Evolutionary conservation across 139 green algal species (phyloP).

Genomic region (Picochlorum sp.): DNA sequence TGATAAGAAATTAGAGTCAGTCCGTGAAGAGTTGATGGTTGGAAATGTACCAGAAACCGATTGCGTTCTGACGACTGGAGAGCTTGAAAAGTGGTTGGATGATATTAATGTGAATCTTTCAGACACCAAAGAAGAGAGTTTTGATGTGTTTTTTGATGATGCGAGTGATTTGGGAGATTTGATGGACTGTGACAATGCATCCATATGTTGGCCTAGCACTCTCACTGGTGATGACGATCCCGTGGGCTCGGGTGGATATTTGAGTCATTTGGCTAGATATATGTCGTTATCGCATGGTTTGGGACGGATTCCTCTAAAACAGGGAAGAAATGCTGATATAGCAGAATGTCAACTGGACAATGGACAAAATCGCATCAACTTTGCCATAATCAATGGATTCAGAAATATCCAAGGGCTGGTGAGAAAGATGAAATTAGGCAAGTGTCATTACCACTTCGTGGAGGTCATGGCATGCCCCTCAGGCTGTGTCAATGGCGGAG

Average conservation of each 20-base stretch:
- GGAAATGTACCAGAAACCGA: slow-evolving; percentile 67
- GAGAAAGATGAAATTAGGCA: slow-evolving; percentile 66
- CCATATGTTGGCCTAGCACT: too few relatives aligned
- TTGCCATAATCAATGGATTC: slow-evolving; percentile 83
- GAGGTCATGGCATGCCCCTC: slow-evolving; percentile 97
- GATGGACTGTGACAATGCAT: too few relatives aligned
- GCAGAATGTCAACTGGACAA: slow-evolving; percentile 40
- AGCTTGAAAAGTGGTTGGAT: slow-evolving; percentile 75
- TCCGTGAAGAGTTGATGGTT: slow-evolving; percentile 62
- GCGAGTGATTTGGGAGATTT: too few relatives aligned
- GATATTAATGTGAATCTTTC: not conserved
- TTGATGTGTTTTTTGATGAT: not conserved
- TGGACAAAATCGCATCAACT: slow-evolving; percentile 27
- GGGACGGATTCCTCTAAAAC: slow-evolving; percentile 47
- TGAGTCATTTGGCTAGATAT: slow-evolving; percentile 68
- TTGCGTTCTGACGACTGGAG: slow-evolving; percentile 81
- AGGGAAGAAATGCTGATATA: slow-evolving; percentile 30
- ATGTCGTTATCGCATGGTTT: slow-evolving; percentile 54
- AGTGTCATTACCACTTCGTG: slow-evolving; percentile 84
- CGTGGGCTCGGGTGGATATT: slow-evolving; percentile 69
- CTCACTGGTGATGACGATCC: not conserved
- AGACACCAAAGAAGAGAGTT: not conserved
- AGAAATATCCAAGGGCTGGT: slow-evolving; percentile 95
- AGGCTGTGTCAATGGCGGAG: slow-evolving; percentile 88
- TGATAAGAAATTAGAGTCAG: slow-evolving; percentile 99